Conservation (phyloP, 176 grass and related monocot genomes). For the Carex scoparia region DNA sequence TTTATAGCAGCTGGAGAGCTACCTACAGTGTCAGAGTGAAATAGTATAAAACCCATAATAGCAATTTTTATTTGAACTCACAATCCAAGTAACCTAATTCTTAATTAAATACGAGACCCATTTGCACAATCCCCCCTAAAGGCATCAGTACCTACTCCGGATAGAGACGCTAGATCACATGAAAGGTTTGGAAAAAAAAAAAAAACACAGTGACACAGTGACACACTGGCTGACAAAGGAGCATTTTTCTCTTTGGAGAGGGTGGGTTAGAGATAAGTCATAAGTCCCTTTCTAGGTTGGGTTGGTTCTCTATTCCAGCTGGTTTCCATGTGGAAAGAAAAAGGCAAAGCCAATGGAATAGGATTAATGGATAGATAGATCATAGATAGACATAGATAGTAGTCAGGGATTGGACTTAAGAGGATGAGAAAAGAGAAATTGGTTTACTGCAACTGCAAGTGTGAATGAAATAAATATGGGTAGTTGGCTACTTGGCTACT, state of each 20-base stretch:
- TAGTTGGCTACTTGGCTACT: not conserved
- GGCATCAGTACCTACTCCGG: not conserved
- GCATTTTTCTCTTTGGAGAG: not conserved
- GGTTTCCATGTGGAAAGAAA: slow-evolving; percentile 13
- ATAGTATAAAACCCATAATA: not conserved
- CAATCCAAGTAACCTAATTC: slow-evolving; percentile 6
- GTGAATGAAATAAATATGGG: slow-evolving; percentile 16
- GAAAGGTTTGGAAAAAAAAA: not conserved
- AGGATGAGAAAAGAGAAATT: not conserved
- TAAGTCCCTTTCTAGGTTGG: not conserved
- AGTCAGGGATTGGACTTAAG: not conserved
- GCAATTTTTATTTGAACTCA: not conserved
- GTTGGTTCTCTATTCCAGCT: not conserved
- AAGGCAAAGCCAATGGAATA: not conserved
- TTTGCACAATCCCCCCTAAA: not conserved
- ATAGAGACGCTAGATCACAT: slow-evolving; percentile 1
- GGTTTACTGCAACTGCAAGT: not conserved
- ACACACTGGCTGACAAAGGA: not conserved
- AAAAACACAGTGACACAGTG: not conserved
- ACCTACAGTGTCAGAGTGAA: not conserved
- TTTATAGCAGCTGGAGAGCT: not conserved
- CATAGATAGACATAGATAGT: not conserved
- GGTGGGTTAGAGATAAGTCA: not conserved
- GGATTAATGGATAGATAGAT: not conserved
- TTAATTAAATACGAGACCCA: not conserved